A percentile compares a stretch with the other conserved stretches of the same genome.
Conservation (phyloP, 163 green algal species). For the Chloroidium sp. region DNA sequence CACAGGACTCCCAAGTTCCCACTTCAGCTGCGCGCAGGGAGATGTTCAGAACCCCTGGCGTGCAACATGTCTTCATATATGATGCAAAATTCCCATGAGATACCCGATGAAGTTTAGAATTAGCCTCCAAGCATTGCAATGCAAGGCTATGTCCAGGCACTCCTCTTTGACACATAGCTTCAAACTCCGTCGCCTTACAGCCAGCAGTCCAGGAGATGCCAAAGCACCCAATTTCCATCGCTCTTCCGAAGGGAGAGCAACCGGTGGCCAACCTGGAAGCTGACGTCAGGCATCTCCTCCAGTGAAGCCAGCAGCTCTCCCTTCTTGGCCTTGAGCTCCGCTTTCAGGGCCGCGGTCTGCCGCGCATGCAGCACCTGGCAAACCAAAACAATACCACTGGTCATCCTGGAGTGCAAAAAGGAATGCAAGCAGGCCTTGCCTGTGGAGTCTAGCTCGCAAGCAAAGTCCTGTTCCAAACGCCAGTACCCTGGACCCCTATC, state of each 20-base stretch:
- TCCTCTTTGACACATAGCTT: background rate
- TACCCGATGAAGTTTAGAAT: background rate
- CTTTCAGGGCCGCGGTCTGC: conserved; percentile 9
- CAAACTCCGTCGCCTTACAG: background rate
- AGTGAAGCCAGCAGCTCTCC: conserved; percentile 36
- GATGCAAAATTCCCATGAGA: background rate
- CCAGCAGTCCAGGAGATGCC: background rate
- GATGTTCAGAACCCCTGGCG: background rate
- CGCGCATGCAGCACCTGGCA: conserved; percentile 11
- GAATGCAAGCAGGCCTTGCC: no score
- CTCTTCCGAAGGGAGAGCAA: no score
- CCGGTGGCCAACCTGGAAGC: conserved; percentile 30
- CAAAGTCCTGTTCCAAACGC: no score
- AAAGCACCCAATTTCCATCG: background rate
- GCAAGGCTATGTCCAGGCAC: background rate
- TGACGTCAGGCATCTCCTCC: conserved; percentile 44
- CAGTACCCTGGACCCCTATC: no score
- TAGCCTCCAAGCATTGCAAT: background rate
- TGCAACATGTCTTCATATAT: background rate
- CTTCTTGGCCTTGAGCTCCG: conserved; percentile 33
- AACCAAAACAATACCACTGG: no score
- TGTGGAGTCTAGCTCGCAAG: no score
- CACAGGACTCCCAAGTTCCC: conserved; percentile 60
- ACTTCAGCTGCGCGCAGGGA: conserved; percentile 34
- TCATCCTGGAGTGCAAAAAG: no score